A percentile compares a stretch with the other conserved stretches of the same genome.
Evolutionary conservation across 192 early-diverging fungal genomes (phyloP).

Genomic region (Coemansia sp.): DNA sequence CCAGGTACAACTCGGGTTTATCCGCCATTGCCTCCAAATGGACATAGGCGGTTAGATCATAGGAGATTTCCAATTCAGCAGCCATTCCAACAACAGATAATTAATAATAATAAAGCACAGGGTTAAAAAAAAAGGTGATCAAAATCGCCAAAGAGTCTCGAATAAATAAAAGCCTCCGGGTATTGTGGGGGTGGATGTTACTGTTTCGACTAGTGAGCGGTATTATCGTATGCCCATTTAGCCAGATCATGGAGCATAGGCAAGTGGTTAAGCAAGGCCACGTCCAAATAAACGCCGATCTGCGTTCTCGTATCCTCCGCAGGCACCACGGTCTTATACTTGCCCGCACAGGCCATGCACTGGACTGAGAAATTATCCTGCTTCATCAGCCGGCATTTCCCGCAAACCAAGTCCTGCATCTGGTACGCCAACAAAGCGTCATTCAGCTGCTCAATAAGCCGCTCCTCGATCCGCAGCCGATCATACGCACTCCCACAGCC

Average conservation of each 20-base stretch:
- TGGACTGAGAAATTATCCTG: constrained; percentile 72
- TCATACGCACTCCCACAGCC: constrained; percentile 84
- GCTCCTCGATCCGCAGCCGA: constrained; percentile 74
- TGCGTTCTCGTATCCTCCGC: constrained; percentile 20
- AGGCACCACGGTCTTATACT: constrained; percentile 41
- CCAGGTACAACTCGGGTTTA: constrained; percentile 24
- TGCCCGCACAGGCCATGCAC: constrained; percentile 74
- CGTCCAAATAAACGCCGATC: constrained; percentile 43
- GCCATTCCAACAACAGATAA: constrained; percentile 1
- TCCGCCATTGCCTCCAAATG: constrained; percentile 21
- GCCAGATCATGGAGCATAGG: constrained; percentile 42
- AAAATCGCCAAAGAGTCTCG: not conserved
- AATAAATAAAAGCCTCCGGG: not conserved
- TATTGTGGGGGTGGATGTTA: constrained; percentile 5
- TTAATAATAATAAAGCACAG: too few relatives aligned
- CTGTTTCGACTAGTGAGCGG: too few relatives aligned
- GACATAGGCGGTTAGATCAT: constrained; percentile 32
- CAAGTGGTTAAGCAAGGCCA: constrained; percentile 31
- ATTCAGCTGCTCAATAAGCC: constrained; percentile 75
- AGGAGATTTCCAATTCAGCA: constrained; percentile 20
- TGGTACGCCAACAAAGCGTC: constrained; percentile 74
- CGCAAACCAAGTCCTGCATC: constrained; percentile 84
- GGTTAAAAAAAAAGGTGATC: too few relatives aligned
- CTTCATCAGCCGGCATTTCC: constrained; percentile 79
- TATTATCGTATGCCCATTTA: constrained; percentile 20